Percentiles rank a stretch among this genome's conserved stretches.
Conservation (phyloP, 2,329 filamentous ascomycete genomes). For the Arthrobotrys iridis region DNA sequence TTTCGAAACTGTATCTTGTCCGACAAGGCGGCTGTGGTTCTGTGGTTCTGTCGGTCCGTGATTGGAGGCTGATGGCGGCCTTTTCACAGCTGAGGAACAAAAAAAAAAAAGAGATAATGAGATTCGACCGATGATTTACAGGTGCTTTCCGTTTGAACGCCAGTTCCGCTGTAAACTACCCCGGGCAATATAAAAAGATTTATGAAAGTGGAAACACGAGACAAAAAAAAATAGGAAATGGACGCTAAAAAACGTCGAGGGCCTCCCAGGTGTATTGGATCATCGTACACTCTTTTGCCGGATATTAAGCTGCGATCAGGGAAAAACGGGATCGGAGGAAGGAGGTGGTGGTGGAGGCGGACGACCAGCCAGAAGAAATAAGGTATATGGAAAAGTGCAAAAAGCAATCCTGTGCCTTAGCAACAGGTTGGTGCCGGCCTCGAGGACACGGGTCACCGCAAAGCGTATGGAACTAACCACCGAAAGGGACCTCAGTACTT, state of each 20-base stretch:
- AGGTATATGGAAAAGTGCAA: conserved; percentile 56
- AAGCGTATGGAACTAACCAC: conserved; percentile 55
- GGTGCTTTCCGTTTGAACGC: conserved; percentile 54
- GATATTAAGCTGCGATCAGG: conserved; percentile 55
- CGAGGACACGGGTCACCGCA: conserved; percentile 54
- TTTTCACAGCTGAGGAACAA: conserved; percentile 50
- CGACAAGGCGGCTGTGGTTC: conserved; percentile 48
- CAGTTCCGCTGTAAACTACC: conserved; percentile 54
- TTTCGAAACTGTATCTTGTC: conserved; percentile 50
- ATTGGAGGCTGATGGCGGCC: conserved; percentile 53
- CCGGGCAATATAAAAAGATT: conserved; percentile 54
- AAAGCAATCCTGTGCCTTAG: conserved; percentile 56
- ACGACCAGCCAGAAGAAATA: conserved; percentile 55
- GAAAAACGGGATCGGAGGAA: conserved; percentile 55
- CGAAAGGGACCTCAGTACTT: conserved; percentile 55
- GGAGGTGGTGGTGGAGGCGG: conserved; percentile 56
- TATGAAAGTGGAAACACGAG: conserved; percentile 57
- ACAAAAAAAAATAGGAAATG: conserved; percentile 55
- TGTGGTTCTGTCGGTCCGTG: conserved; percentile 54
- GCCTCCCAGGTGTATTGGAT: conserved; percentile 54
- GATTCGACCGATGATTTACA: conserved; percentile 55
- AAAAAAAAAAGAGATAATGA: conserved; percentile 33
- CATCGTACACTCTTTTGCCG: conserved; percentile 56
- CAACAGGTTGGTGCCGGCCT: conserved; percentile 54
- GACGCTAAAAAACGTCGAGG: conserved; percentile 56